Conservation (phyloP, 148 eudicot genomes). For the Camellia granthamiana region DNA sequence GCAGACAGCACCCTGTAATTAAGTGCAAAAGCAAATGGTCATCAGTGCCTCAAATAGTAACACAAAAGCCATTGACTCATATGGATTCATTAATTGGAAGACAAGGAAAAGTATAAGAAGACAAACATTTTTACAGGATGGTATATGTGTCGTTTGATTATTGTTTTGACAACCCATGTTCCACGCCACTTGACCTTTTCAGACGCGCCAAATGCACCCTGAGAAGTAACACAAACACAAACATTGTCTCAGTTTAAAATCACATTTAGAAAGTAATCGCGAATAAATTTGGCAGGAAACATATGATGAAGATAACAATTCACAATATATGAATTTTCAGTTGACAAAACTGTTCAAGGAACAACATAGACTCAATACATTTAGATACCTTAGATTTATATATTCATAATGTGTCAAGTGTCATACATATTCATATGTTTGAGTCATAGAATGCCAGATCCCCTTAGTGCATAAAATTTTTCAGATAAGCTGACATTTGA, state of each 20-base stretch:
- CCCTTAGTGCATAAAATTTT: background rate
- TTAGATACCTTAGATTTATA: background rate
- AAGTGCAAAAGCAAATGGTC: background rate
- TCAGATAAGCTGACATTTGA: no score
- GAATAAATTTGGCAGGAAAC: background rate
- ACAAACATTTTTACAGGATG: conserved; percentile 35
- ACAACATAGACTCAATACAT: background rate
- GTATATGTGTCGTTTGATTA: conserved; percentile 27
- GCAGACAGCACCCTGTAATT: conserved; percentile 36
- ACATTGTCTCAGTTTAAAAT: background rate
- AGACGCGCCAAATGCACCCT: conserved; percentile 37
- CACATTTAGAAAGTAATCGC: background rate
- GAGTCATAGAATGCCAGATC: background rate
- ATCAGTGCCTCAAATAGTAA: background rate
- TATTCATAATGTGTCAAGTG: background rate
- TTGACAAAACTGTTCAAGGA: background rate
- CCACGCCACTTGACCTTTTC: conserved; percentile 47
- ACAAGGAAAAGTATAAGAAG: background rate
- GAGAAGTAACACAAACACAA: background rate
- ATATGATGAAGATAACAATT: background rate
- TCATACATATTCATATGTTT: no score
- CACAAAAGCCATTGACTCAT: background rate
- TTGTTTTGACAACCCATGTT: conserved; percentile 42
- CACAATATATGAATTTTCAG: background rate
- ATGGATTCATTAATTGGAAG: background rate